These are phyloP conservation scores for Wickerhamomyces sp. DNA, from an alignment of 1,139 yeast species.

Conservation along the genomic window DNA sequence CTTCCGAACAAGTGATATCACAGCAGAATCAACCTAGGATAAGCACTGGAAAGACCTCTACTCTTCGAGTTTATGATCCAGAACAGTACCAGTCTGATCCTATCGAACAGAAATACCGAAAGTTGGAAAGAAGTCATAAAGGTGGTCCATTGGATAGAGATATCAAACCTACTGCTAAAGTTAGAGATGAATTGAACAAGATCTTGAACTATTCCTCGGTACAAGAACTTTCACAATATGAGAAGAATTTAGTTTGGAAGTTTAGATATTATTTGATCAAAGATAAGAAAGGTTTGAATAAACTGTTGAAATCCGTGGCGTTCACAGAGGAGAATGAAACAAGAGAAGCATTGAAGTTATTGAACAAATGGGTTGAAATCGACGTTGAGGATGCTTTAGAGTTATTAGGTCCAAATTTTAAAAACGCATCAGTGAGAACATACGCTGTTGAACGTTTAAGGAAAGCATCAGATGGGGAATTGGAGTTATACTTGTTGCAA, in stretches of 20 bases:
- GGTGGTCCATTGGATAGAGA: slow-evolving; percentile 76
- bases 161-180: slow-evolving; percentile 80
- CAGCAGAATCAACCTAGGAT: slow-evolving; percentile 25
- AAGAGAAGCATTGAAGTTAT: slow-evolving; percentile 62
- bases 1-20: slow-evolving; percentile 10
- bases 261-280: slow-evolving; percentile 81
- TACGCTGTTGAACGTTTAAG: slow-evolving; percentile 85
- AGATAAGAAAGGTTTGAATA: slow-evolving; percentile 72
- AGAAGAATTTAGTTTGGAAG: slow-evolving; percentile 87
- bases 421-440: slow-evolving; percentile 53
- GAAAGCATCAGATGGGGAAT: slow-evolving; percentile 73
- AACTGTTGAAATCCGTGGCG: slow-evolving; percentile 79
- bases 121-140: slow-evolving; percentile 77
- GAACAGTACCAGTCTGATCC: slow-evolving; percentile 69
- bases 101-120: slow-evolving; percentile 80
- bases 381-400: slow-evolving; percentile 94
- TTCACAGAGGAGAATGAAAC: slow-evolving; percentile 85
- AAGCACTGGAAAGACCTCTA: slow-evolving; percentile 30
- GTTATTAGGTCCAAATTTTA: slow-evolving; percentile 69
- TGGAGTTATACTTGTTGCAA: slow-evolving; percentile 78
- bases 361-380: slow-evolving; percentile 63
- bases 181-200: slow-evolving; percentile 64
- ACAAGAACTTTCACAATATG: slow-evolving; percentile 73
- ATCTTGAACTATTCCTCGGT: slow-evolving; percentile 80
- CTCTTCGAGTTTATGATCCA: slow-evolving; percentile 55